These are phyloP conservation scores for Pseudogymnoascus sp. DNA, from an alignment of 2,329 filamentous ascomycete genomes.

Conservation along the genomic window DNA sequence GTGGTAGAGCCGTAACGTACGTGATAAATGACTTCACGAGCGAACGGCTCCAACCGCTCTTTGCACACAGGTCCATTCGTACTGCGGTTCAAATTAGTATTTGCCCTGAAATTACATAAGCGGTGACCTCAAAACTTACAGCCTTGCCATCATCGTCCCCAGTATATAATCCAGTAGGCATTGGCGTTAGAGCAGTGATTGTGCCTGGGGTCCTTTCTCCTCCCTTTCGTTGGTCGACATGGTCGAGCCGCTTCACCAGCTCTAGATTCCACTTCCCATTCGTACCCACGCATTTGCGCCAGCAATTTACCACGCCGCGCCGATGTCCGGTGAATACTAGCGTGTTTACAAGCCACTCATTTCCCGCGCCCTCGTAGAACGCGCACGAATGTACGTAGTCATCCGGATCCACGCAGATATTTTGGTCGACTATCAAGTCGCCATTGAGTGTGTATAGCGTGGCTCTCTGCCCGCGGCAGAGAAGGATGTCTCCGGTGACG, in stretches of 20 bases:
- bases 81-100: constrained; percentile 34
- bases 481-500: constrained; percentile 78
- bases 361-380: constrained; percentile 87
- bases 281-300: constrained; percentile 48
- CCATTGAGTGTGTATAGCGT: constrained; percentile 85
- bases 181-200: constrained; percentile 80
- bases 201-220: constrained; percentile 55
- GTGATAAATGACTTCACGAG: neutral
- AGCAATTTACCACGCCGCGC: constrained; percentile 75
- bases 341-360: constrained; percentile 84
- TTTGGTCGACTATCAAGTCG: constrained; percentile 71
- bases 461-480: constrained; percentile 70
- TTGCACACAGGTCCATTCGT: constrained; percentile 46
- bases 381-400: constrained; percentile 77
- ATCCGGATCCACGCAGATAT: constrained; percentile 63
- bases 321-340: constrained; percentile 85
- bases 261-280: constrained; percentile 67
- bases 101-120: constrained; percentile 1
- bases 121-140: constrained; percentile 45
- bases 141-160: constrained; percentile 91
- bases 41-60: neutral
- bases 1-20: neutral
- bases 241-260: constrained; percentile 73
- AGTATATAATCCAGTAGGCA: constrained; percentile 79
- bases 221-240: constrained; percentile 62